phyloP scores from a whole-genome alignment of 1,139 yeast genomes.

The Nakaseomyces nivariensis region DNA sequence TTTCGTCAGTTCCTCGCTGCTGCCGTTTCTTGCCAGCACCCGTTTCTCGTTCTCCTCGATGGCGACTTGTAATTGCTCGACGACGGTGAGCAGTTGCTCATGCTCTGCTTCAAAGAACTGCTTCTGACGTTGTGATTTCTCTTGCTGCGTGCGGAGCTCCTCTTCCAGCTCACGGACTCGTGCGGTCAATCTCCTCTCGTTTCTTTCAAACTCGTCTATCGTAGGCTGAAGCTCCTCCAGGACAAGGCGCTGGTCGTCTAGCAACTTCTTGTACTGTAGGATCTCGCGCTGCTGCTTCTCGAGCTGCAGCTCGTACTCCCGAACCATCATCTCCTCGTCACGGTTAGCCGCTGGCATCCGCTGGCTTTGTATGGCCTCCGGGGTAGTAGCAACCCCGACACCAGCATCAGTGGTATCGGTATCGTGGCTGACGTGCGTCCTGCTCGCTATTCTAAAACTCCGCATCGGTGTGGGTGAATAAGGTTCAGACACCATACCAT shows the following conservation, averaged over 20 bases:
- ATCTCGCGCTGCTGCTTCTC: constrained; percentile 17
- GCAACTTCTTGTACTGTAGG: constrained; percentile 19
- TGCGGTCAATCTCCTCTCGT: neutral
- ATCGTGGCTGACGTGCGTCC: neutral
- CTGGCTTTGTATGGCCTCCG: neutral
- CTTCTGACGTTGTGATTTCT: constrained; percentile 11
- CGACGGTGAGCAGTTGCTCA: constrained; percentile 26
- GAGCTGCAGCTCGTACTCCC: constrained; percentile 1
- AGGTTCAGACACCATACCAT: constrained; percentile 5
- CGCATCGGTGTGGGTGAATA: constrained; percentile 22
- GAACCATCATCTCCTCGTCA: neutral
- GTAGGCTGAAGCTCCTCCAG: constrained; percentile 29
- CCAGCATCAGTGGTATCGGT: neutral
- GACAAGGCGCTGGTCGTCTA: constrained; percentile 27
- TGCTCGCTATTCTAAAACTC: constrained; percentile 7
- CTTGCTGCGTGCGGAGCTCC: neutral
- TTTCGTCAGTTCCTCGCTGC: constrained; percentile 4
- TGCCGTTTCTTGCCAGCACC: constrained; percentile 4
- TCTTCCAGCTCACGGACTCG: neutral
- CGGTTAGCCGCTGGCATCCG: neutral
- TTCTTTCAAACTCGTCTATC: constrained; percentile 23
- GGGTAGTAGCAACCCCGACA: neutral
- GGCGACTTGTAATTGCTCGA: constrained; percentile 25
- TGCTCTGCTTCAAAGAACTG: constrained; percentile 26
- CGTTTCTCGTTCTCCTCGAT: constrained; percentile 23